phyloP scores from a whole-genome alignment of 257 asterid genomes.

The Ehretia macrophylla region DNA sequence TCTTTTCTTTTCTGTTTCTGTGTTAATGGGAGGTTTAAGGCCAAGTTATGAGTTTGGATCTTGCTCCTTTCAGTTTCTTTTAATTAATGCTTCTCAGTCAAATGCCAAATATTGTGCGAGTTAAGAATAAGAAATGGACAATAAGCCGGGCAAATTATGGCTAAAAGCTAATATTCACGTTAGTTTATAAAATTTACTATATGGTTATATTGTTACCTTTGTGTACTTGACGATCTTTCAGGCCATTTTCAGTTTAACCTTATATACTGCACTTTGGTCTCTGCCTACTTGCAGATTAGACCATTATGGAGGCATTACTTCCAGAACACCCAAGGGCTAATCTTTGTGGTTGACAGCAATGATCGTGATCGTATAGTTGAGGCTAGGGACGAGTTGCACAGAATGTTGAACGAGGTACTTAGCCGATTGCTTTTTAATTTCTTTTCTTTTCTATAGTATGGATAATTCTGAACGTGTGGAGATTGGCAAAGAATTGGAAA shows the following conservation, averaged over 20 bases:
- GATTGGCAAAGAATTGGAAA: background rate
- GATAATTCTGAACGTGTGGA: background rate
- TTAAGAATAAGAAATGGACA: too few relatives aligned
- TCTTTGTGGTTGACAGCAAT: constrained; percentile 78
- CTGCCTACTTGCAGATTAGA: constrained; percentile 51
- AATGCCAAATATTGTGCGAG: too few relatives aligned
- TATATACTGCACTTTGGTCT: background rate
- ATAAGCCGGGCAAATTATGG: too few relatives aligned
- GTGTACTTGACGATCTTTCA: too few relatives aligned
- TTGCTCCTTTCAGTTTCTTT: too few relatives aligned
- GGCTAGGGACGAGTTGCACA: constrained; percentile 81
- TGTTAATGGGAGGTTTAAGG: too few relatives aligned
- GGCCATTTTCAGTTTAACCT: background rate
- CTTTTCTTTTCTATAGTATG: too few relatives aligned
- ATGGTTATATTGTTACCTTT: too few relatives aligned
- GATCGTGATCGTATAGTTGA: constrained; percentile 88
- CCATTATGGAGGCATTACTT: constrained; percentile 89
- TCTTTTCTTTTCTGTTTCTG: background rate
- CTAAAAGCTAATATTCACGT: too few relatives aligned
- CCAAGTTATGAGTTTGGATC: too few relatives aligned
- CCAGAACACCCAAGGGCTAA: constrained; percentile 83
- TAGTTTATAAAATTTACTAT: too few relatives aligned
- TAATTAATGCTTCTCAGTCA: too few relatives aligned
- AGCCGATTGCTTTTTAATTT: background rate
- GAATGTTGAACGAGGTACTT: constrained; percentile 75